phyloP scores from a whole-genome alignment of 1,284 basidiomycete species.

The Mycosarcoma mackinlayi region DNA sequence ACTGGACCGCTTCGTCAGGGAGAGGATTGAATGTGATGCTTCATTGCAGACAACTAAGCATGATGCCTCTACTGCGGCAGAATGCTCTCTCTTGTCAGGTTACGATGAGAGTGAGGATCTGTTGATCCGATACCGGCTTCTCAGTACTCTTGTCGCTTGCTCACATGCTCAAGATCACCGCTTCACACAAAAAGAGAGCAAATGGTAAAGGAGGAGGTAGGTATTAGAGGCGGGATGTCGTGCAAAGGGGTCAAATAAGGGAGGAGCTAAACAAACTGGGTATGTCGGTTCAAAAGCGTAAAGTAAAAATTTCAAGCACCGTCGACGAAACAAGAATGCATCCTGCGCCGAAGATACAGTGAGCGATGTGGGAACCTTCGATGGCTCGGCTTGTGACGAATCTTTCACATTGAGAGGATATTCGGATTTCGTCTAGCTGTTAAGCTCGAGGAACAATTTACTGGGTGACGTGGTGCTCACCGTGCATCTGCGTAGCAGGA shows the following conservation, averaged over 20 bases:
- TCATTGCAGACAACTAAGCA: too few relatives aligned
- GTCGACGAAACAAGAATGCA: not conserved
- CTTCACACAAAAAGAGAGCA: not conserved
- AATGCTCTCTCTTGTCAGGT: too few relatives aligned
- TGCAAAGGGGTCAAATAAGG: conserved; percentile 3
- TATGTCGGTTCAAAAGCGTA: conserved; percentile 12
- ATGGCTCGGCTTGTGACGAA: not conserved
- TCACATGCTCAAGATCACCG: not conserved
- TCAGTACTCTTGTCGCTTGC: too few relatives aligned
- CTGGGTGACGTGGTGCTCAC: conserved; percentile 32
- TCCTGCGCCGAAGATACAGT: not conserved
- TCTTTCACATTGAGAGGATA: not conserved
- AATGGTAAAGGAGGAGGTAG: not conserved
- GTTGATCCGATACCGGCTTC: too few relatives aligned
- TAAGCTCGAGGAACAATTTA: conserved; percentile 10
- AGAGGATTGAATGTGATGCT: too few relatives aligned
- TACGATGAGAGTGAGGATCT: too few relatives aligned
- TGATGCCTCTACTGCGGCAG: too few relatives aligned
- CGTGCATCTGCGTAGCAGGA: conserved; percentile 36
- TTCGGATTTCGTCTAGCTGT: not conserved
- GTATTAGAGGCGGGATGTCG: conserved; percentile 12
- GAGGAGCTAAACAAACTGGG: conserved; percentile 12
- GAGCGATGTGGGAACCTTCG: too few relatives aligned
- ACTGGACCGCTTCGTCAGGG: too few relatives aligned
- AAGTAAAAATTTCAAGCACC: not conserved